Conservation (phyloP, 257 asterid genomes). For the Rubia yunnanensis region DNA sequence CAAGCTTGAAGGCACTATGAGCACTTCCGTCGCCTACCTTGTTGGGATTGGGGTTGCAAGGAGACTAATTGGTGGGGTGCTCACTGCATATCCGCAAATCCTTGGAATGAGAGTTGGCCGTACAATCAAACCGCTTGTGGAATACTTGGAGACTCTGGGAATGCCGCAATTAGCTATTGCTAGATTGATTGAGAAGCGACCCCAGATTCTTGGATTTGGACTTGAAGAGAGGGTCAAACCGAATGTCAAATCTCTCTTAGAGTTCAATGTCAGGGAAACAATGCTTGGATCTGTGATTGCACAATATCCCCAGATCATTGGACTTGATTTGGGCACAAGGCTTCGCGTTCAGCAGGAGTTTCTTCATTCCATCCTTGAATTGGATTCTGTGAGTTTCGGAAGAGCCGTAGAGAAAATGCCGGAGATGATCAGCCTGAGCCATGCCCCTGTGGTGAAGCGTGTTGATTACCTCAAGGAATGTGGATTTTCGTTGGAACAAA, state of each 20-base stretch:
- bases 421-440: slow-evolving; percentile 59
- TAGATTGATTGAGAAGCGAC: slow-evolving; percentile 70
- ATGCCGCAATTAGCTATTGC: slow-evolving; percentile 72
- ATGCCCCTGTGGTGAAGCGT: slow-evolving; percentile 51
- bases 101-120: slow-evolving; percentile 95
- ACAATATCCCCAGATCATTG: slow-evolving; percentile 79
- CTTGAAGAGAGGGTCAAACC: slow-evolving; percentile 65
- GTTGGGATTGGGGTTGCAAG: slow-evolving; percentile 92
- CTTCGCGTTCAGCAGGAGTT: slow-evolving; percentile 41
- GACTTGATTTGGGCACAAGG: slow-evolving; percentile 48
- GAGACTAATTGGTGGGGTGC: slow-evolving; percentile 78
- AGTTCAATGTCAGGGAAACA: slow-evolving; percentile 49
- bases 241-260: slow-evolving; percentile 52
- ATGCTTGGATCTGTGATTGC: slow-evolving; percentile 65
- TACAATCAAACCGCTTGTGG: slow-evolving; percentile 89
- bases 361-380: slow-evolving; percentile 42
- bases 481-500: slow-evolving; percentile 56
- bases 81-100: slow-evolving; percentile 74
- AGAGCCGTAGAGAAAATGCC: slow-evolving; percentile 84
- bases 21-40: slow-evolving; percentile 95
- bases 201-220: slow-evolving; percentile 84
- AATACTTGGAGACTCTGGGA: slow-evolving; percentile 71
- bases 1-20: slow-evolving; percentile 96
- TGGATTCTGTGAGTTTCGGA: slow-evolving; percentile 65
- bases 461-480: slow-evolving; percentile 61